Percentiles rank a stretch among this genome's conserved stretches.
These are phyloP conservation scores for Pseudogymnoascus sp. DNA, from an alignment of 2,329 filamentous ascomycete genomes.

Conservation along the genomic window DNA sequence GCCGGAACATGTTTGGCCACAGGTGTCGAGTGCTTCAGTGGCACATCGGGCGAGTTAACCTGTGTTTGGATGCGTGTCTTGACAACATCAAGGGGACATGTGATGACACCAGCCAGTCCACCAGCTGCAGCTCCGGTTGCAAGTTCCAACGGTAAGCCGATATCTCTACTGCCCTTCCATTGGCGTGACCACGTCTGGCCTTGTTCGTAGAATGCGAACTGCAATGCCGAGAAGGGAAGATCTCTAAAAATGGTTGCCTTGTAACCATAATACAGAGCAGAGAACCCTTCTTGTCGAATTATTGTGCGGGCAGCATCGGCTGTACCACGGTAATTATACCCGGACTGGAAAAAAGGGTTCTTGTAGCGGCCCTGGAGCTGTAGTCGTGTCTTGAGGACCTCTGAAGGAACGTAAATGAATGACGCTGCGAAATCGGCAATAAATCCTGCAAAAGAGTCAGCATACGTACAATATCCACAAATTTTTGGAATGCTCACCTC, in stretches of 20 bases:
- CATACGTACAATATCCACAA: background rate
- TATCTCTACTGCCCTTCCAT: constrained; percentile 73
- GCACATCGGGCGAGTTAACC: constrained; percentile 44
- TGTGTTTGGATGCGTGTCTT: constrained; percentile 97
- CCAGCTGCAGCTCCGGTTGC: constrained; percentile 84
- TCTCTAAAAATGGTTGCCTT: constrained; percentile 92
- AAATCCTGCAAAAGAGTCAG: constrained; percentile 53
- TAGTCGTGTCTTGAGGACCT: constrained; percentile 93
- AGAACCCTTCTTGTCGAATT: constrained; percentile 69
- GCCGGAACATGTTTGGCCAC: constrained; percentile 18
- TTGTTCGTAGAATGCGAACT: constrained; percentile 98
- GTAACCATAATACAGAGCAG: constrained; percentile 91
- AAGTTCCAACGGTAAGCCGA: constrained; percentile 78
- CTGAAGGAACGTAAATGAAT: constrained; percentile 89
- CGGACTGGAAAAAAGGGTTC: constrained; percentile 86
- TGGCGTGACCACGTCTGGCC: constrained; percentile 73
- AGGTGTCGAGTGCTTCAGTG: constrained; percentile 21
- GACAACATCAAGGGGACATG: constrained; percentile 92
- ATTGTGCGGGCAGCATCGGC: constrained; percentile 81
- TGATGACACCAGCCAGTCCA: constrained; percentile 86
- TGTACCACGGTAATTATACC: constrained; percentile 91
- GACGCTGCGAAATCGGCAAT: constrained; percentile 87
- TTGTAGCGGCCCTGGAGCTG: constrained; percentile 93
- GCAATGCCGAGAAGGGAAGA: constrained; percentile 87
- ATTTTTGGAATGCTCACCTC: constrained; percentile 48